These are phyloP conservation scores for Debaryomyces sp. DNA, from an alignment of 1,139 yeast species.

Conservation along the genomic window DNA sequence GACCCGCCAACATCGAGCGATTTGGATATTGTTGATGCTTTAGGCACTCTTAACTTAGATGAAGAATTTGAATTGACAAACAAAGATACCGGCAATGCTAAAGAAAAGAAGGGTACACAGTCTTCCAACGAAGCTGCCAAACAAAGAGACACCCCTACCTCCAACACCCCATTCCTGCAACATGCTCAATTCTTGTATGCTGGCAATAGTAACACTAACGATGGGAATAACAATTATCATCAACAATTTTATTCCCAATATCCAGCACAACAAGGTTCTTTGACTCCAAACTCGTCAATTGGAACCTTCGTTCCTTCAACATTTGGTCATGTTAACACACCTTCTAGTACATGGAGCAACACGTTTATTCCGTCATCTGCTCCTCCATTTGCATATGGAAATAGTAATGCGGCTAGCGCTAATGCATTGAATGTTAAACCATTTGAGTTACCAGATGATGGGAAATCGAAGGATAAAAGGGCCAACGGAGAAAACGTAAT, in stretches of 20 bases:
- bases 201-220: constrained; percentile 8
- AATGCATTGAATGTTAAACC: constrained; percentile 29
- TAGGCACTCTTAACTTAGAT: constrained; percentile 43
- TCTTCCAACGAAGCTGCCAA: background rate
- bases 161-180: constrained; percentile 12
- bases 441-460: constrained; percentile 40
- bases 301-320: constrained; percentile 21
- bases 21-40: constrained; percentile 47
- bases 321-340: constrained; percentile 18
- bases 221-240: constrained; percentile 1
- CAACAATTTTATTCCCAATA: constrained; percentile 24
- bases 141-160: constrained; percentile 6
- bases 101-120: background rate
- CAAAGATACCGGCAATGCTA: constrained; percentile 1
- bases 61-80: constrained; percentile 28
- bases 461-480: constrained; percentile 15
- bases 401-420: constrained; percentile 11
- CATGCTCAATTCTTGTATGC: constrained; percentile 11
- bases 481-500: constrained; percentile 7
- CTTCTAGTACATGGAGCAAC: constrained; percentile 34
- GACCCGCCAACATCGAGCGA: constrained; percentile 13
- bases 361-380: constrained; percentile 38
- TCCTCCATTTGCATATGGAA: constrained; percentile 35
- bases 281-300: constrained; percentile 37
- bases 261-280: constrained; percentile 25